phyloP scores from a whole-genome alignment of 2,329 filamentous ascomycete genomes.

The Fusarium poae region DNA sequence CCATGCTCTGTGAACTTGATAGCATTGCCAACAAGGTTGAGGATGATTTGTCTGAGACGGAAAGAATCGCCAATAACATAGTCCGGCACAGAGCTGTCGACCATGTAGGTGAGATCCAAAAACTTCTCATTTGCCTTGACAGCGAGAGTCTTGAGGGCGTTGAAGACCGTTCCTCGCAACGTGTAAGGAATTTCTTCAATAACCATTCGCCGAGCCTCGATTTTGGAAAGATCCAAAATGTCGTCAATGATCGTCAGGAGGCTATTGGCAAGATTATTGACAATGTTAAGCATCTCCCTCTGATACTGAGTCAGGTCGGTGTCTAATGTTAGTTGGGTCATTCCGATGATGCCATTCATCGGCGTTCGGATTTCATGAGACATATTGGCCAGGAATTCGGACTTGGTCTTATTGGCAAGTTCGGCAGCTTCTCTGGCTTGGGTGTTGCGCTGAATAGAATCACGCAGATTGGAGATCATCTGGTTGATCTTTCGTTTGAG shows the following conservation, averaged over 20 bases:
- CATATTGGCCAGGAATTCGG: conserved; percentile 98
- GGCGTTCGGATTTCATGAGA: conserved; percentile 97
- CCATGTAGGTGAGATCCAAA: conserved; percentile 90
- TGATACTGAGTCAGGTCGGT: conserved; percentile 95
- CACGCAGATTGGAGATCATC: conserved; percentile 96
- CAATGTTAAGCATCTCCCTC: conserved; percentile 98
- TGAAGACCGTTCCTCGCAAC: conserved; percentile 93
- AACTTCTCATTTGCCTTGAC: conserved; percentile 97
- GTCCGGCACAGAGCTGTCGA: conserved; percentile 93
- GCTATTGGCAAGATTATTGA: conserved; percentile 96
- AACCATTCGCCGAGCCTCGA: conserved; percentile 97
- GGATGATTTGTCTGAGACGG: conserved; percentile 93
- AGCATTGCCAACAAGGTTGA: conserved; percentile 96
- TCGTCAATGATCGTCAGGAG: conserved; percentile 96
- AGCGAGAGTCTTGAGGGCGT: conserved; percentile 94
- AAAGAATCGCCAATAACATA: conserved; percentile 97
- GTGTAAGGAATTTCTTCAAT: conserved; percentile 99
- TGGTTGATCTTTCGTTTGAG: conserved; percentile 99
- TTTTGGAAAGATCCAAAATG: conserved; percentile 80
- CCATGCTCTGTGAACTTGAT: conserved; percentile 99
- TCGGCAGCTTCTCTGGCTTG: conserved; percentile 96
- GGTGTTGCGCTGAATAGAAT: conserved; percentile 97
- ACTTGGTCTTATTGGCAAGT: conserved; percentile 97
- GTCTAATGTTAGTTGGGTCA: conserved; percentile 96
- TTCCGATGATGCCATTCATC: conserved; percentile 97